phyloP scores from a whole-genome alignment of 208 protist species.

The Plasmodiophora brassicae region DNA sequence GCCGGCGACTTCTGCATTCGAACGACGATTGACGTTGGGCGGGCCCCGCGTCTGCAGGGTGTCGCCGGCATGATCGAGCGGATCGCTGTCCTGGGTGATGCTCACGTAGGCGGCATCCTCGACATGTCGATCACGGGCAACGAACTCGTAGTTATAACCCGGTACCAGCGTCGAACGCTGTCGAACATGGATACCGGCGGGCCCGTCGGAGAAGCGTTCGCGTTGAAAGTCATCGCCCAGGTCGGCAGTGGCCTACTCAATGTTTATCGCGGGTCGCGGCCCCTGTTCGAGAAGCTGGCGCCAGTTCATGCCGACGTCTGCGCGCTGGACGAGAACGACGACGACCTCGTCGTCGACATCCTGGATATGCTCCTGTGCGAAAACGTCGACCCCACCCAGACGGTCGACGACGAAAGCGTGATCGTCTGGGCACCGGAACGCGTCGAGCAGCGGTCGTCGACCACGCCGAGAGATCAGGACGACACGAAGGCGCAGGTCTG shows the following conservation, averaged over 20 bases:
- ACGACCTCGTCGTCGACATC: background rate
- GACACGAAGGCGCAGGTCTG: background rate
- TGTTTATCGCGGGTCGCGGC: background rate
- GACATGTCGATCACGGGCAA: too few species aligned
- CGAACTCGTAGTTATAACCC: too few species aligned
- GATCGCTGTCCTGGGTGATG: too few species aligned
- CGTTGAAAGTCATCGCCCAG: background rate
- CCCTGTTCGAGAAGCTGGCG: background rate
- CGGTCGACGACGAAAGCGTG: background rate
- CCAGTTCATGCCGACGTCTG: background rate
- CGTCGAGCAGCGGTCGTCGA: background rate
- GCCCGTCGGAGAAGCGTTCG: background rate
- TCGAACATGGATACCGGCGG: background rate
- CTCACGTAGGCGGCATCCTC: too few species aligned
- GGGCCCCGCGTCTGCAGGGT: too few species aligned
- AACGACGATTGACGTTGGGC: too few species aligned
- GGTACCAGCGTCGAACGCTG: background rate
- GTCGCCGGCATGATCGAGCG: too few species aligned
- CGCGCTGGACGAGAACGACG: background rate
- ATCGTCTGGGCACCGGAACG: background rate
- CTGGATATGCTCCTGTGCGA: background rate
- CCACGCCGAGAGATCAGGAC: background rate
- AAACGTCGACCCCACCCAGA: background rate
- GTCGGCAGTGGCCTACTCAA: background rate
- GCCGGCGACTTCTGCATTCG: too few species aligned